Evolutionary conservation across 495 filamentous ascomycete species (phyloP), one percentile per base, ranked within the genome.

Genomic region (Penicillium turbatum): DNA sequence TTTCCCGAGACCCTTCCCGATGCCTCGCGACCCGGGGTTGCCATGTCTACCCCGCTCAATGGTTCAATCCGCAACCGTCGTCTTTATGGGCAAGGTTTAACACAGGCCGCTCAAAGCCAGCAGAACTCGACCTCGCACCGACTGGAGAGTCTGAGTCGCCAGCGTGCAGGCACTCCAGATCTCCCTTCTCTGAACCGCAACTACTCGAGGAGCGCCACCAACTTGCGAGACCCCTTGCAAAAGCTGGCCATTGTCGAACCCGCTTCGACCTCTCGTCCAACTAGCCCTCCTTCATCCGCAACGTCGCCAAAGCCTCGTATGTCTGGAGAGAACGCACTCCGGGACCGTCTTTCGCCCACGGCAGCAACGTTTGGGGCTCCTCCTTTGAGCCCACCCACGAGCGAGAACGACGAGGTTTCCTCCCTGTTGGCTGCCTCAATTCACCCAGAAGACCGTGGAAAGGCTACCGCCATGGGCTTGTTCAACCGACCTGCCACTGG

Each of bases 81-180:
- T 46, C 77, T 97, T 1, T 98, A 97, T 64, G 92, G 96, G 55
- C 87, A 89, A 56, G 87, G 84, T 1, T 73, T 93, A 17, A 87
- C 84, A 38, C 88, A 92, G 55, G 82, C 95, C 35, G 74, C 86
- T 15, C 85, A 90, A 39, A 91, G 89, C 49, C 87, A 95, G 60
- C 90, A 92, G 61, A 79, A 79, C 6, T 87, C 87, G 6, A 82
- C 87, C 8, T 60, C 92, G 58, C 81, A 82, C n/a, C 81, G 90
- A 41, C 74, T 96, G 15, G 92, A 96, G 60, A 88, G 83, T 5
- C 66, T 96, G 78, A 82, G 57, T 75, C 82, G 57, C 52, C 76
- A 71, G 41, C 72, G 69, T 16, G 66, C 71, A 32, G 67, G 65
- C 19, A 75, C 66, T 6, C 72, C 69, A 1, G 74, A 77, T n/a